Evolutionary conservation across 108 stramenopile species (phyloP), one percentile per base, ranked within the genome.

Genomic region (Fragilariopsis cylindrus): DNA sequence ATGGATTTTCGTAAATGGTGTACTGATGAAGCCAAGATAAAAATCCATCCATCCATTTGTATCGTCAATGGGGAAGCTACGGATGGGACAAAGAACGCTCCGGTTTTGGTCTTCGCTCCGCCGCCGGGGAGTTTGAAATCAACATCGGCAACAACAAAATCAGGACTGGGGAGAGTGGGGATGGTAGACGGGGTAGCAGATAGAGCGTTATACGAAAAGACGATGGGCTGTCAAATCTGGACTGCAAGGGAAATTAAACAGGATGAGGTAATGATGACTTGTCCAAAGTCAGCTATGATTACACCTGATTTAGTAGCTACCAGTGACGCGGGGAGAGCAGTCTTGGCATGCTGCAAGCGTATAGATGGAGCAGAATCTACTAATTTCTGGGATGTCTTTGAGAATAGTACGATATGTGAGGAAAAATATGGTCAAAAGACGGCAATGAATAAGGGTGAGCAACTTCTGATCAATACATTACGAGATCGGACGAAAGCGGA

Each of bases 61-160:
- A 82, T 92, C 12, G 94, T 92, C 44, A 95, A 92, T 66, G 90
- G 90, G 30, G 94, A 95, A 75, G 94, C 94, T 44, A 95, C 94
- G 8, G 94, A 92, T 75, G 94, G 94, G 45, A 91, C 91, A 42
- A 86, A 85, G 54, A 95, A 95, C 69, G 94, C 94, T 16, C 94
- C 91, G 7, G 82, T 95, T 13, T 80, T 92, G 57, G 60, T 69
- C 41, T 88, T 88, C 77, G 91, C 81, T 6, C 76, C 84, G 11
- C 77, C 76, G n/a, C 66, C 72, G 39, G 77, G 77, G 58, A 50
- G 19, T 39, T 45, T 18, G 41, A 39, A 60, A 19, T 60, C 53
- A 6, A 67, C 47, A 48, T 72, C 80, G 13, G 49, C 70, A 21
- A 71, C 77, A 18, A 16, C 49, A 43, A 44, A 70, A 40, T 16